Evolutionary conservation across 169 alveolate genomes (phyloP).

Genomic region (Cryptosporidium baileyi): DNA sequence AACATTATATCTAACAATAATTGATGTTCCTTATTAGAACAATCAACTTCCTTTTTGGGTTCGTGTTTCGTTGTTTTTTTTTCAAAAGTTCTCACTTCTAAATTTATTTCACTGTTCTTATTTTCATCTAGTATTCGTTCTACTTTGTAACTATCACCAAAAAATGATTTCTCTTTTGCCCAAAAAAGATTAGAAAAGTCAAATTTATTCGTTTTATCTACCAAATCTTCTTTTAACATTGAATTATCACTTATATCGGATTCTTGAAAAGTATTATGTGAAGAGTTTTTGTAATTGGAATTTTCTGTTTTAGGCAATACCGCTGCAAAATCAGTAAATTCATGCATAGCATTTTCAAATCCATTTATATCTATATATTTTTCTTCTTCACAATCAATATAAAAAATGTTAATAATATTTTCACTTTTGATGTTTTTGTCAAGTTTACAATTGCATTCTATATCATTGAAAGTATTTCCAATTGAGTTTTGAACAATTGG

Average conservation of each 20-base stretch:
- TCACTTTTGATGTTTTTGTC: not conserved
- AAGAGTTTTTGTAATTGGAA: not conserved
- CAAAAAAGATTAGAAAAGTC: constrained; percentile 24
- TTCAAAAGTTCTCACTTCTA: not conserved
- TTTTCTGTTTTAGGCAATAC: not conserved
- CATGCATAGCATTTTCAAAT: not conserved
- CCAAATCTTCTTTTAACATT: too few species aligned
- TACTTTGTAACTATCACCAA: constrained; percentile 5
- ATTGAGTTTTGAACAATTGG: not conserved
- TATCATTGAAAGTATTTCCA: not conserved
- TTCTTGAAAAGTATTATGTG: not conserved
- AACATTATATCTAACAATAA: constrained; percentile 4
- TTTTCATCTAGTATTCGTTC: not conserved
- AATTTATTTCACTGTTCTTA: not conserved
- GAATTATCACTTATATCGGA: not conserved
- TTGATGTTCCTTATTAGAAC: constrained; percentile 11
- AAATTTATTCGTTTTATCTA: not conserved
- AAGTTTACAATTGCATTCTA: not conserved
- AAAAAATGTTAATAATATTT: not conserved
- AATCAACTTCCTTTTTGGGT: too few species aligned
- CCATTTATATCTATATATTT: not conserved
- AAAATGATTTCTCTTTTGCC: not conserved
- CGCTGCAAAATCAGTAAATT: not conserved
- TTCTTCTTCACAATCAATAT: not conserved
- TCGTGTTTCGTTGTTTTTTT: not conserved